phyloP scores from a whole-genome alignment of 495 filamentous ascomycete species.

The Durotheca rogersii region DNA sequence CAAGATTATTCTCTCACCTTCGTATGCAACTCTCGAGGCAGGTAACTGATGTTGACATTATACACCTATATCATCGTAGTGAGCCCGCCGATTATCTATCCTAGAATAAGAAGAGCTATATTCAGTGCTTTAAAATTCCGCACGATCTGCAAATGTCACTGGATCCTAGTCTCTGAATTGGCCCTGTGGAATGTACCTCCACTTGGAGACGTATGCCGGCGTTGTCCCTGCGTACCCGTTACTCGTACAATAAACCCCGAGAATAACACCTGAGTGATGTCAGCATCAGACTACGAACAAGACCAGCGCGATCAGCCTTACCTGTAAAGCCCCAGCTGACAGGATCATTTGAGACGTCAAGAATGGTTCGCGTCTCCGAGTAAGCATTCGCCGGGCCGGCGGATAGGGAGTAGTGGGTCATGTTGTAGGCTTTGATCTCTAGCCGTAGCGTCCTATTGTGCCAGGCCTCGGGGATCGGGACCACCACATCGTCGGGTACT shows the following conservation, averaged over 20 bases:
- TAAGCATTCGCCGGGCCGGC: constrained; percentile 39
- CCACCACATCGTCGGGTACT: constrained; percentile 34
- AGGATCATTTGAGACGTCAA: constrained; percentile 40
- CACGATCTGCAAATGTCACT: no score
- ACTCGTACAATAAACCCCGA: constrained; percentile 55
- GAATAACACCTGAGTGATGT: constrained; percentile 34
- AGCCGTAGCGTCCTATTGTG: constrained; percentile 35
- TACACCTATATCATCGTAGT: no score
- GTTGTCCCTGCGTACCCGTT: constrained; percentile 48
- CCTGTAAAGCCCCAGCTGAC: constrained; percentile 56
- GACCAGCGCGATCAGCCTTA: constrained; percentile 15
- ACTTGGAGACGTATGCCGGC: constrained; percentile 47
- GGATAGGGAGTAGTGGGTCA: constrained; percentile 49
- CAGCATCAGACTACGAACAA: constrained; percentile 5
- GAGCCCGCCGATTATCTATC: no score
- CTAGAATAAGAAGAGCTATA: no score
- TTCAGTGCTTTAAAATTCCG: no score
- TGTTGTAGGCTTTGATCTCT: constrained; percentile 48
- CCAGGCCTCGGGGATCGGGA: constrained; percentile 40
- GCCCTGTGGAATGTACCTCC: constrained; percentile 46
- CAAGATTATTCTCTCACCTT: no score
- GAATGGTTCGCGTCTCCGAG: constrained; percentile 37
- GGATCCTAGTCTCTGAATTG: constrained; percentile 41
- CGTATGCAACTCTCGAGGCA: no score
- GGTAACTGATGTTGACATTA: no score